phyloP scores from a whole-genome alignment of 257 asterid species.

The Eucommia ulmoides region DNA sequence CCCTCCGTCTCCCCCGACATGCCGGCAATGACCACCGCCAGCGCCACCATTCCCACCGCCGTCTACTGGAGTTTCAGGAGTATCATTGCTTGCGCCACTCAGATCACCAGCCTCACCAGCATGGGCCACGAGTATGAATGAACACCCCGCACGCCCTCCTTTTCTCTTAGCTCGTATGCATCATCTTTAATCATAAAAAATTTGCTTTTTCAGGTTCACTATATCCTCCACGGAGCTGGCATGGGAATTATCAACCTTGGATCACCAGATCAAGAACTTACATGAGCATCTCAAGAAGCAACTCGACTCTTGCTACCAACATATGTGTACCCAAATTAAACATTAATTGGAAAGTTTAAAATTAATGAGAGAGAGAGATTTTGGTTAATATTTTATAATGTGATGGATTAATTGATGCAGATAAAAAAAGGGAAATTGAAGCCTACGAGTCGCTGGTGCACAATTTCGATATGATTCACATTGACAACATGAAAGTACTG shows the following conservation, averaged over 20 bases:
- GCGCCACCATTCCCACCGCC: slow-evolving; percentile 20
- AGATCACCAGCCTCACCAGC: not conserved
- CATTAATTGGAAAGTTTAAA: not conserved
- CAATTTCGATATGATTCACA: slow-evolving; percentile 14
- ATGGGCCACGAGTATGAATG: slow-evolving; percentile 4
- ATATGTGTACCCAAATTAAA: slow-evolving; percentile 3
- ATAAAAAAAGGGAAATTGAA: slow-evolving; percentile 16
- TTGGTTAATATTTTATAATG: not conserved
- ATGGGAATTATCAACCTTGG: slow-evolving; percentile 22
- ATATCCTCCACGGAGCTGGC: slow-evolving; percentile 15
- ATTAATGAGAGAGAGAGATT: not conserved
- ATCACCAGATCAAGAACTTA: slow-evolving; percentile 16
- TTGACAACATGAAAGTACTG: slow-evolving; percentile 18
- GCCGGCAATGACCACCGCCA: slow-evolving; percentile 12
- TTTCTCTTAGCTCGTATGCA: not conserved
- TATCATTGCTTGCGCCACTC: slow-evolving; percentile 1
- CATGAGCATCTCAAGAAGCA: slow-evolving; percentile 14
- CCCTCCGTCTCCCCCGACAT: slow-evolving; percentile 11
- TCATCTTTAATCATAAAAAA: not conserved
- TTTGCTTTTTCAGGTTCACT: slow-evolving; percentile 7
- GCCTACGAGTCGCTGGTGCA: slow-evolving; percentile 11
- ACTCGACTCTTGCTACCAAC: slow-evolving; percentile 5
- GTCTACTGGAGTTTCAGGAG: slow-evolving; percentile 1
- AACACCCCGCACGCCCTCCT: not conserved
- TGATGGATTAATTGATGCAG: slow-evolving; percentile 10